Evolutionary conservation across 345 rosid species (phyloP), one percentile per base, ranked within the genome.

Genomic region (Eucalyptus tenuipes): DNA sequence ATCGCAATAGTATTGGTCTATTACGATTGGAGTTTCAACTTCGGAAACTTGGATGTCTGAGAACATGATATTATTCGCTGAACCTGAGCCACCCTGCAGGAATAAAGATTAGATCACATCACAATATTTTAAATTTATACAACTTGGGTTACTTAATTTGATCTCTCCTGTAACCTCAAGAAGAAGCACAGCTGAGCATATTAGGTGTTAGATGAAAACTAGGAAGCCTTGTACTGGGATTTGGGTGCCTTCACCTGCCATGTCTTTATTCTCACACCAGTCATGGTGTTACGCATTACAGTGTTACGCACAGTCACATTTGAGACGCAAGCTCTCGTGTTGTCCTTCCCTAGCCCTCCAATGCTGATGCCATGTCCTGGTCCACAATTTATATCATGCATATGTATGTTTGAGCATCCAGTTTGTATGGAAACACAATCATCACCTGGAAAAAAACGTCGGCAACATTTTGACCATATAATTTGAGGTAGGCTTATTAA

Each of bases 351-450:
- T 24, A 97, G 93, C 52, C 97, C 90, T 89, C 98, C 99, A 27
- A 97, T 96, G 93, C 99, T 96, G 85, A 97, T 94, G 52, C 99
- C 98, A 87, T 97, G 99, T 86, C 98, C 99, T 87, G 97, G 97
- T 71, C 99, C 99, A 85, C 98, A 96, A 87, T 92, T 96, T 80
- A 96, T 92, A 85, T 94, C 88, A 64, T 94, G 97, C 85, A 96
- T 91, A 89, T 93, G 84, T 80, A 97, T 91, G 86, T 96, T 93
- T 24, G 99, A 95, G 94, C 96, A 94, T 90, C 98, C 99, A 33
- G 97, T 92, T 91, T 95, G 98, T 89, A 96, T 94, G 22, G 98
- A 96, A 59, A 96, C 90, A 88, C 99, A 95, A 84, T 96, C 99
- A 93, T 96, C 99, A 42, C 99, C 99, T 97, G 95, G 47, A 80